These are phyloP conservation scores for Porphyrellus cyaneotinctus DNA, from an alignment of 768 basidiomycete genomes.

Conservation along the genomic window DNA sequence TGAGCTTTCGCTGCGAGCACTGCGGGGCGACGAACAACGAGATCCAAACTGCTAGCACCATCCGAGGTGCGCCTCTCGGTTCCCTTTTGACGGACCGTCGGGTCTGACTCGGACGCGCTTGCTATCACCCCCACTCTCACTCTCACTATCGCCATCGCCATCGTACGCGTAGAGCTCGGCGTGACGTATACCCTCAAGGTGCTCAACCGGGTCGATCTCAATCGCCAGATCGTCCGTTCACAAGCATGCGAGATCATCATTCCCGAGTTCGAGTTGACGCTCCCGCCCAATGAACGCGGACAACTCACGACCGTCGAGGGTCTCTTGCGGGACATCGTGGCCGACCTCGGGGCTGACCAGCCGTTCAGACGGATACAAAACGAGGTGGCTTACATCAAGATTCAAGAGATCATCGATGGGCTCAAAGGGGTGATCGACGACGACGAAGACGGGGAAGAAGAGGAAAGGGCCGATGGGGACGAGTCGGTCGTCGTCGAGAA, in stretches of 20 bases:
- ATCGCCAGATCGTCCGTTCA: slow-evolving; percentile 93
- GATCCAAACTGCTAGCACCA: slow-evolving; percentile 83
- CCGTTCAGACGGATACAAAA: slow-evolving; percentile 79
- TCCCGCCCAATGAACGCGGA: slow-evolving; percentile 76
- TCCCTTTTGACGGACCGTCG: neutral
- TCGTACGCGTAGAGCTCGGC: slow-evolving; percentile 62
- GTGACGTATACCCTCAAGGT: slow-evolving; percentile 77
- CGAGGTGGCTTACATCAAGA: slow-evolving; percentile 63
- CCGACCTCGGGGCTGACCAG: slow-evolving; percentile 79
- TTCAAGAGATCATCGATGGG: slow-evolving; percentile 68
- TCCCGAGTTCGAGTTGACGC: slow-evolving; percentile 86
- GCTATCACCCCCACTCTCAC: no score
- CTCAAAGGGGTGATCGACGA: slow-evolving; percentile 63
- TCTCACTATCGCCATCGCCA: no score
- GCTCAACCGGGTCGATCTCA: slow-evolving; percentile 68
- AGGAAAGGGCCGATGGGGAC: slow-evolving; percentile 19
- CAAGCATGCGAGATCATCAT: slow-evolving; percentile 75
- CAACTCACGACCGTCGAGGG: slow-evolving; percentile 98
- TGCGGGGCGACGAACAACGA: slow-evolving; percentile 91
- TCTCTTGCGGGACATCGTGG: slow-evolving; percentile 73
- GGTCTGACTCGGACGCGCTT: no score
- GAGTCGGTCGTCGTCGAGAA: slow-evolving; percentile 31
- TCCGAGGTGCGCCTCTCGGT: slow-evolving; percentile 58
- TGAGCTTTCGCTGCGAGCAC: slow-evolving; percentile 94
- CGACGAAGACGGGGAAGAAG: slow-evolving; percentile 45